These are phyloP conservation scores for Pseudogymnoascus sp. DNA, from an alignment of 2,329 filamentous ascomycete genomes.

Conservation along the genomic window DNA sequence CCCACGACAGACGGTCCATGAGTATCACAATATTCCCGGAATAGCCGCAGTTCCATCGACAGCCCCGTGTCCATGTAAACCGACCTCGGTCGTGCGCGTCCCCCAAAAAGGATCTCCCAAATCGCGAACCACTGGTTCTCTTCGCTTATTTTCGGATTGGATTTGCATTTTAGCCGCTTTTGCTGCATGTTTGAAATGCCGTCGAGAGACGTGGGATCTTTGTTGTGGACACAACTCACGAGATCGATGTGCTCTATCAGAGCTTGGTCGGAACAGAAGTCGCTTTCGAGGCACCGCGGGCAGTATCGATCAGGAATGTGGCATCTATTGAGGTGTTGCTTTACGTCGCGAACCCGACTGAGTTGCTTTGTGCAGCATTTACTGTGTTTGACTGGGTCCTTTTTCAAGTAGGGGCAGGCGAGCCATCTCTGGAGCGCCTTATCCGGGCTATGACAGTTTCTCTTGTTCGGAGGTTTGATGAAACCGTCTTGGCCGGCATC, in stretches of 20 bases:
- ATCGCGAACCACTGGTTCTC: slow-evolving; percentile 17
- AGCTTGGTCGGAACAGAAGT: slow-evolving; percentile 9
- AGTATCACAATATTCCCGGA: slow-evolving; percentile 13
- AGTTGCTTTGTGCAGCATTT: slow-evolving; percentile 9
- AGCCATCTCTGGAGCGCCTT: not conserved
- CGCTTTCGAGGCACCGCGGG: slow-evolving; percentile 11
- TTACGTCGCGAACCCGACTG: slow-evolving; percentile 12
- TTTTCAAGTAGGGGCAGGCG: slow-evolving; percentile 14
- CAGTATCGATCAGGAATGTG: slow-evolving; percentile 14
- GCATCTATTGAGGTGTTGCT: slow-evolving; percentile 13
- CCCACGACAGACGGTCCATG: not conserved
- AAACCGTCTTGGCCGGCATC: slow-evolving; percentile 10
- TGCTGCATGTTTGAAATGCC: slow-evolving; percentile 12
- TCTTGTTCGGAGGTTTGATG: not conserved
- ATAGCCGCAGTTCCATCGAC: not conserved
- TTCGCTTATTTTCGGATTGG: not conserved
- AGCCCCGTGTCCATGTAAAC: slow-evolving; percentile 12
- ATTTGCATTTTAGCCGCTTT: slow-evolving; percentile 11
- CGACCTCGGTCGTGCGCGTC: slow-evolving; percentile 5
- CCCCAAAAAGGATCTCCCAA: slow-evolving; percentile 14
- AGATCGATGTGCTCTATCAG: slow-evolving; percentile 9
- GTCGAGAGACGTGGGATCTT: not conserved
- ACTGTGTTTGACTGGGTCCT: not conserved
- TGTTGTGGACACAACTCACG: not conserved
- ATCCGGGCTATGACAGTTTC: not conserved